Percentiles rank a stretch among this genome's conserved stretches.
Conservation (phyloP, 2,329 filamentous ascomycete genomes). For the Massarina eburnea region DNA sequence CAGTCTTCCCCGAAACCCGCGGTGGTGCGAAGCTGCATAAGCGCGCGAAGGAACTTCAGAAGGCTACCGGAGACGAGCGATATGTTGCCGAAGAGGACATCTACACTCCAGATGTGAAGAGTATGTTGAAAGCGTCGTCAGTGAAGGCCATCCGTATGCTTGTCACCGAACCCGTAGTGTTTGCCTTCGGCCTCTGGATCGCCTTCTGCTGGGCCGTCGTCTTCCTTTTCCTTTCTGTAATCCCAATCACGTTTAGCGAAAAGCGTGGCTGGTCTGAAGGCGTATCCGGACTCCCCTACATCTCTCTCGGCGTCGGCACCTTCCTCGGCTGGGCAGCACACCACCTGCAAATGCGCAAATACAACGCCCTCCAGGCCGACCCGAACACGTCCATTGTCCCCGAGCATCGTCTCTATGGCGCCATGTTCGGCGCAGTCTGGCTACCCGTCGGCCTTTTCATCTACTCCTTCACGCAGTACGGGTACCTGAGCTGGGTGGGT, state of each 20-base stretch:
- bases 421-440: conserved; percentile 35
- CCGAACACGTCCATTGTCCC: conserved; percentile 40
- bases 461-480: conserved; percentile 58
- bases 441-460: conserved; percentile 44
- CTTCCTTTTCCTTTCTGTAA: conserved; percentile 54
- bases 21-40: conserved; percentile 52
- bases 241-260: conserved; percentile 46
- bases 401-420: conserved; percentile 36
- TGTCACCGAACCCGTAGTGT: conserved; percentile 52
- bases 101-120: conserved; percentile 52
- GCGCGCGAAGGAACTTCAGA: conserved; percentile 52
- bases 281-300: conserved; percentile 54
- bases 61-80: conserved; percentile 52
- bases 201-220: conserved; percentile 57
- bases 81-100: conserved; percentile 56
- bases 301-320: conserved; percentile 53
- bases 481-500: conserved; percentile 52
- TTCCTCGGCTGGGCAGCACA: conserved; percentile 53
- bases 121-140: conserved; percentile 52
- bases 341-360: conserved; percentile 55
- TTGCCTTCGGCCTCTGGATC: conserved; percentile 56
- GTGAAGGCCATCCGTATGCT: conserved; percentile 56
- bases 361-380: conserved; percentile 45
- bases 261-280: conserved; percentile 57
- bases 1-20: conserved; percentile 52